phyloP scores from a whole-genome alignment of 257 asterid genomes.

The Jaltomata sinuosa region DNA sequence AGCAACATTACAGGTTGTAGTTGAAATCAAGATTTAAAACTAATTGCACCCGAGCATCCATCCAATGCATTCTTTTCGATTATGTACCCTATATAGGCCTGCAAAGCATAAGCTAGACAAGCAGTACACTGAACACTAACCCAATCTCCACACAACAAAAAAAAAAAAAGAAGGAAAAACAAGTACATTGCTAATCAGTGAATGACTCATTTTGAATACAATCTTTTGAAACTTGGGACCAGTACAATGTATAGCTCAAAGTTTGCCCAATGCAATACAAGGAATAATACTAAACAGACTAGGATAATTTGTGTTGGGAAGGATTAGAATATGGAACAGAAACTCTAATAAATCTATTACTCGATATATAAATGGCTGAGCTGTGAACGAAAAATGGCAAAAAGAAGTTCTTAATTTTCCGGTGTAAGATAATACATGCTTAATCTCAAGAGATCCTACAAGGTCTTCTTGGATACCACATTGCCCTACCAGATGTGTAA shows the following conservation, averaged over 20 bases:
- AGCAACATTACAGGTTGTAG: background rate
- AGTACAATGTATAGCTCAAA: background rate
- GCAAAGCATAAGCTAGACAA: too few species aligned
- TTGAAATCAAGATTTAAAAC: background rate
- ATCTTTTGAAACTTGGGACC: background rate
- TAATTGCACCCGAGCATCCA: too few species aligned
- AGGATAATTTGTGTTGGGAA: background rate
- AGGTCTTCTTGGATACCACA: background rate
- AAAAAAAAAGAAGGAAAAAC: too few species aligned
- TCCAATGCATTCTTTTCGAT: too few species aligned
- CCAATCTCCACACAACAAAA: too few species aligned
- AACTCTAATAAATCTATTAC: background rate
- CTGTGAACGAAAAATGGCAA: background rate
- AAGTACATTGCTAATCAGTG: background rate
- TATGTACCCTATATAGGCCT: too few species aligned
- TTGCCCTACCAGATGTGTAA: background rate
- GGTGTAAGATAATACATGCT: constrained; percentile 1
- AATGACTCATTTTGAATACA: background rate
- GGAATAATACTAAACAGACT: background rate
- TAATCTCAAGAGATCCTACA: constrained; percentile 3
- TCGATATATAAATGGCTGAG: background rate
- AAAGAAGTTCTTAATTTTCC: background rate
- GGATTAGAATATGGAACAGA: background rate
- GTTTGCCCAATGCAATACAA: background rate
- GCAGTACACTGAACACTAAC: too few species aligned